Conservation (phyloP, 192 early-diverging fungal genomes). For the Chytriomyces sp. region DNA sequence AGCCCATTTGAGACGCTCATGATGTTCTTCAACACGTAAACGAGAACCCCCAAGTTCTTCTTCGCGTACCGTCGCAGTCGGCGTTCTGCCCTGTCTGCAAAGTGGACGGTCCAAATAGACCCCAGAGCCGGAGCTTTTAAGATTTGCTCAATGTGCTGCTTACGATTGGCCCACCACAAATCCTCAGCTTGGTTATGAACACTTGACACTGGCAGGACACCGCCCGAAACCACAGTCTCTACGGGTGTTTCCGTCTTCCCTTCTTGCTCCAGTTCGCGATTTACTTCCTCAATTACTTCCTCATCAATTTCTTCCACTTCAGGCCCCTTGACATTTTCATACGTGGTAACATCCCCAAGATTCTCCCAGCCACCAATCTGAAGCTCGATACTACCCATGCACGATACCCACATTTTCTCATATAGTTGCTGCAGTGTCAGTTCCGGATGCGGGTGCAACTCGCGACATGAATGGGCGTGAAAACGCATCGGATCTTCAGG, state of each 20-base stretch:
- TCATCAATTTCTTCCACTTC: not conserved
- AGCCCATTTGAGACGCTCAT: slow-evolving; percentile 19
- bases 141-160: slow-evolving; percentile 4
- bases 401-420: not conserved
- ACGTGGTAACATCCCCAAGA: not conserved
- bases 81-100: slow-evolving; percentile 5
- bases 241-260: not conserved
- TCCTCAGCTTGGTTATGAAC: not conserved
- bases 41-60: slow-evolving; percentile 7
- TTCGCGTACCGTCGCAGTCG: slow-evolving; percentile 5
- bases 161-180: not conserved
- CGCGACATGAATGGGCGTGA: not conserved
- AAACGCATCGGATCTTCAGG: not conserved
- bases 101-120: slow-evolving; percentile 12
- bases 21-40: slow-evolving; percentile 26
- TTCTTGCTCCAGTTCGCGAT: not conserved
- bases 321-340: not conserved
- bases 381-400: not conserved
- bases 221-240: not conserved
- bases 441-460: not conserved
- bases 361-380: not conserved
- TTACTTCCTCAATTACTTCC: not conserved
- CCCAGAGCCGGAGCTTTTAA: slow-evolving; percentile 14
- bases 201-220: not conserved
- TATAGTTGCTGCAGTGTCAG: not conserved